Conservation (phyloP, 306 rosid genomes). For the Carpinus viminea region DNA sequence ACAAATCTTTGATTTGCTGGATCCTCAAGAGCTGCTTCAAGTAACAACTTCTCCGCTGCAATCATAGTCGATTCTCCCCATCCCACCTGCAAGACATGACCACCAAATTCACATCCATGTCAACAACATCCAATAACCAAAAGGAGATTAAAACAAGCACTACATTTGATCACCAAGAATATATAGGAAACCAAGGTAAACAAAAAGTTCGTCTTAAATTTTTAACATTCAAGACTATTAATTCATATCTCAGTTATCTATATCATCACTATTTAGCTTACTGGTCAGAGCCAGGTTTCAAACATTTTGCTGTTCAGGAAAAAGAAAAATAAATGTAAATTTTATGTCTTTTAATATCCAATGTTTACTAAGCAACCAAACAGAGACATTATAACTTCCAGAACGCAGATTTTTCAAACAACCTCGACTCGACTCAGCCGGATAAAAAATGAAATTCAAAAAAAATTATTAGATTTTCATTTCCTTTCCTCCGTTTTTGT, state of each 20-base stretch:
- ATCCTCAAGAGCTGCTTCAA: constrained; percentile 72
- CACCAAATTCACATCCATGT: constrained; percentile 22
- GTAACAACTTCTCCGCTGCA: constrained; percentile 48
- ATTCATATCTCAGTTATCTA: not conserved
- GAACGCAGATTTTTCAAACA: too few species aligned
- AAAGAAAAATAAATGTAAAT: not conserved
- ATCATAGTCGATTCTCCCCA: constrained; percentile 72
- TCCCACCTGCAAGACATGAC: constrained; percentile 36
- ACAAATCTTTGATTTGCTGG: constrained; percentile 94
- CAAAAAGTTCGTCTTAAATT: not conserved
- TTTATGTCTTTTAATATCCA: not conserved
- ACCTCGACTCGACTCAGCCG: not conserved
- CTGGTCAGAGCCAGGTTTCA: not conserved
- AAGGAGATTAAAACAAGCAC: not conserved
- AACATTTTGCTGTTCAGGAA: not conserved
- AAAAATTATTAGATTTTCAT: not conserved
- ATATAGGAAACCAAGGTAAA: not conserved
- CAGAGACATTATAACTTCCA: too few species aligned
- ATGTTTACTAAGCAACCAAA: not conserved
- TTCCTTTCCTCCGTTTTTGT: constrained; percentile 13
- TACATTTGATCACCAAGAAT: not conserved
- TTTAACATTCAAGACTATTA: not conserved
- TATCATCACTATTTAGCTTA: not conserved
- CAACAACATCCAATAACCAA: not conserved
- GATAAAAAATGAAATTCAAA: not conserved